Evolutionary conservation across 2,329 filamentous ascomycete species (phyloP), one percentile per base, ranked within the genome.

Genomic region (Diaporthe eres): DNA sequence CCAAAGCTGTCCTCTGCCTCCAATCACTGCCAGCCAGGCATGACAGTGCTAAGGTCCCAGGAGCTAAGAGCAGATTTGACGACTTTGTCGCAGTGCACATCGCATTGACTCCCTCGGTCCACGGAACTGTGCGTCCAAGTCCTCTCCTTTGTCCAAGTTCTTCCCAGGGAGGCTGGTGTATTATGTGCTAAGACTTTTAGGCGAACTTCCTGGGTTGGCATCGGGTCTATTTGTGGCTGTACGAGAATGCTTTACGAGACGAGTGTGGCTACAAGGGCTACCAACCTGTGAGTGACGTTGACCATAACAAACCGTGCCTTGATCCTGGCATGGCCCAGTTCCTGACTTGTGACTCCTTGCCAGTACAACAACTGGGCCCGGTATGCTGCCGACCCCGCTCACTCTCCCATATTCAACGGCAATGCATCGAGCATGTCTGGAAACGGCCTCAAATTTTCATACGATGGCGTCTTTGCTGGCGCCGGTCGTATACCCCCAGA

Each of bases 191-290:
- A 70, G 12, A 39, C 8, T 10, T 9, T 12, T 28, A 75, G 74
- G 74, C 68, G 10, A 75, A 73, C 47, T 75, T 75, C 55, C 70
- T 75, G 2, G 53, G 55, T 19, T 75, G 74, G 74, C 74, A 75
- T 28, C 74, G 74, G 4, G 58, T 55, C 28, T 58, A 61, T 19
- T 2, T 51, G 17, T 67, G 58, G 57, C 19, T 55, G 28, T 73
- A 73, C 22, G 74, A 75, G 51, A 72, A 39, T 5, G 68, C 68
- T 39, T 44, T 75, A 39, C 68, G 70, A 19, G 37, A 75, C 4
- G 74, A 75, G 58, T 75, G 74, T 53, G 70, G 70, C 10, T 75
- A 75, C 37, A 72, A 72, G 34, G 74, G 74, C 28, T 72, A 72
- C 25, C 57, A 67, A 10, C 74, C 74, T 70, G 65, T 70, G 7